Percentiles rank a stretch among this genome's conserved stretches.
Evolutionary conservation across 257 asterid species (phyloP).

Genomic region (Solanum etuberosum): DNA sequence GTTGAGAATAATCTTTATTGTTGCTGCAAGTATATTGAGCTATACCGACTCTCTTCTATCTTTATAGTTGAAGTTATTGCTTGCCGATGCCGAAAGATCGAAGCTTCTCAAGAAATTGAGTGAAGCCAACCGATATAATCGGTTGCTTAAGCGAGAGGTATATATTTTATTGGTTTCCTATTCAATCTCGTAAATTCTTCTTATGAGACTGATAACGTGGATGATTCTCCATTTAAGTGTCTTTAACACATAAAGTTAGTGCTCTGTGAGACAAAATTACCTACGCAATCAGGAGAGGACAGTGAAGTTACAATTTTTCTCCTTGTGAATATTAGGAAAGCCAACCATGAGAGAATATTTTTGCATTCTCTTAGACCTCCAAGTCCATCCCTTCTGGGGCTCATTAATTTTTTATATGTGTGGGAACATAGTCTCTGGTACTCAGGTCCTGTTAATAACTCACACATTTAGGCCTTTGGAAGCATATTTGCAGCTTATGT

Average conservation of each 20-base stretch:
- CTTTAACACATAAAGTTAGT: neutral
- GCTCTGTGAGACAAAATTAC: neutral
- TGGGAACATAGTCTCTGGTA: neutral
- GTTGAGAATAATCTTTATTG: neutral
- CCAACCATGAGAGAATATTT: neutral
- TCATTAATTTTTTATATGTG: neutral
- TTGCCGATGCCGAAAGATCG: slow-evolving; percentile 68
- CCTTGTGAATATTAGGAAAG: neutral
- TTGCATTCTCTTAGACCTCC: neutral
- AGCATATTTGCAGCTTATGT: neutral
- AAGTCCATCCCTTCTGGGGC: neutral
- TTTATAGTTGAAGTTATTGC: slow-evolving; percentile 55
- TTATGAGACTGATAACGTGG: neutral
- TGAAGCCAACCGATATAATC: slow-evolving; percentile 82
- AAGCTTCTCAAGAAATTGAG: slow-evolving; percentile 67
- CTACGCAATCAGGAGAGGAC: neutral
- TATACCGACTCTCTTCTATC: neutral
- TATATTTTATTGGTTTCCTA: neutral
- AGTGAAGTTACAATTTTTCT: neutral
- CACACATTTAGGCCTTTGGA: neutral
- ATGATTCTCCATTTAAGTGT: neutral
- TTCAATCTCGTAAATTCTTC: neutral
- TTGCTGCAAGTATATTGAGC: neutral
- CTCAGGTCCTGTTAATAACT: neutral
- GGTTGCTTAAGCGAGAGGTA: slow-evolving; percentile 85